A percentile compares a stretch with the other conserved stretches of the same genome.
These are phyloP conservation scores for Rhodotorula sp. DNA, from an alignment of 1,284 basidiomycete species.

Conservation along the genomic window DNA sequence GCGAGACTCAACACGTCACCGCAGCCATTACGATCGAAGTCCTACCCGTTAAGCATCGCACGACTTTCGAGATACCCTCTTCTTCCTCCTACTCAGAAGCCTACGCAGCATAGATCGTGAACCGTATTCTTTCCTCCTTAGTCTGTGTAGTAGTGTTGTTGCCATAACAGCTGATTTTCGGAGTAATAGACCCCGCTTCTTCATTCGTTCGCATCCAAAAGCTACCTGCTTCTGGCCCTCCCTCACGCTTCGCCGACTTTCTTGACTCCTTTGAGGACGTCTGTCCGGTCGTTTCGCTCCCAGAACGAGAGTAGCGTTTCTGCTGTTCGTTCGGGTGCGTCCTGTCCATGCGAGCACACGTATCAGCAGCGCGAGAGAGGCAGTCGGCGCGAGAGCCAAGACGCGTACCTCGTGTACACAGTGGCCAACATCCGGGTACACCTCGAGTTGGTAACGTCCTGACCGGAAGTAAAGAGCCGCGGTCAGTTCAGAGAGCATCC, in stretches of 20 bases:
- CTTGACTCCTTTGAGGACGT: conserved; percentile 62
- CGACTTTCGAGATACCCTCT: conserved; percentile 7
- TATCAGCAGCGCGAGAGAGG: too few relatives aligned
- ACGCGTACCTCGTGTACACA: conserved; percentile 81
- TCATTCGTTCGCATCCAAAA: not conserved
- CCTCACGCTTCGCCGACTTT: conserved; percentile 67
- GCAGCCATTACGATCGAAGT: conserved; percentile 55
- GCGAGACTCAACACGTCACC: conserved; percentile 69
- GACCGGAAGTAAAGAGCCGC: conserved; percentile 44
- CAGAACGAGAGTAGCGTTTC: conserved; percentile 83
- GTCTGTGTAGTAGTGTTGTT: not conserved
- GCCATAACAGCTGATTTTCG: not conserved
- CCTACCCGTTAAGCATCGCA: conserved; percentile 16
- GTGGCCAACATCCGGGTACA: conserved; percentile 83
- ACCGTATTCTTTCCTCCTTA: not conserved
- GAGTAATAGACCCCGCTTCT: not conserved
- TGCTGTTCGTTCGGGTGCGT: conserved; percentile 76
- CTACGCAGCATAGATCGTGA: not conserved
- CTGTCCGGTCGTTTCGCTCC: conserved; percentile 67
- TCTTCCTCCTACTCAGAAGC: not conserved
- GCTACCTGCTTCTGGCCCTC: not conserved
- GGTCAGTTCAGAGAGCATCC: too few relatives aligned
- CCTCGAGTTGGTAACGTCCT: conserved; percentile 92
- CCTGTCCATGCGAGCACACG: conserved; percentile 55
- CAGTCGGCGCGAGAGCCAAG: not conserved